These are phyloP conservation scores for Podospora tetraspora DNA, from an alignment of 495 filamentous ascomycete genomes.

Conservation along the genomic window DNA sequence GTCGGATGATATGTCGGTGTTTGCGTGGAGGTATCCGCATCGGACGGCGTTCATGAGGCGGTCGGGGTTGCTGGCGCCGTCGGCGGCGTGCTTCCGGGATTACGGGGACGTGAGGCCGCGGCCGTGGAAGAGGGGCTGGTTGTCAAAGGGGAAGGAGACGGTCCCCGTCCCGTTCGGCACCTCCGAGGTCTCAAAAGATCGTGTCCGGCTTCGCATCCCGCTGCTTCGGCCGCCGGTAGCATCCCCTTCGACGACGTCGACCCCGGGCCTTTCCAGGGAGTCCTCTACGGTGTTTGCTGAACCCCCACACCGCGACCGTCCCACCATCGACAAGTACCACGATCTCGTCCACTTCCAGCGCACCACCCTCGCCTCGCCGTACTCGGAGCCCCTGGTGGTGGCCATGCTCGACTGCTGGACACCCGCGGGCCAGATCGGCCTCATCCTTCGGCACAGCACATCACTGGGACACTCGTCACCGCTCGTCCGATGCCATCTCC, in stretches of 20 bases:
- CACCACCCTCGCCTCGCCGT: not conserved
- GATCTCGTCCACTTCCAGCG: not conserved
- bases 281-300: not conserved
- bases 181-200: not conserved
- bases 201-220: not conserved
- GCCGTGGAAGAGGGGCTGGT: not conserved
- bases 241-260: not conserved
- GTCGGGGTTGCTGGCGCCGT: not conserved
- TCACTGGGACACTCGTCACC: not conserved
- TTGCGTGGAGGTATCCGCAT: not conserved
- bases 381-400: not conserved
- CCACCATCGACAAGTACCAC: not conserved
- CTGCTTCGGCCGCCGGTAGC: not conserved
- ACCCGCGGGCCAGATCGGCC: not conserved
- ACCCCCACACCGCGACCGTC: not conserved
- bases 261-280: not conserved
- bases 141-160: not conserved
- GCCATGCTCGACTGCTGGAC: slow-evolving; percentile 1
- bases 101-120: not conserved
- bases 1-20: not conserved
- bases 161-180: not conserved
- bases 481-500: not conserved
- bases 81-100: not conserved
- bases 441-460: not conserved
- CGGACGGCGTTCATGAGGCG: not conserved